A percentile compares a stretch with the other conserved stretches of the same genome.
Evolutionary conservation across 2,329 filamentous ascomycete genomes (phyloP).

Genomic region (Ploettnerulaceae sp.): DNA sequence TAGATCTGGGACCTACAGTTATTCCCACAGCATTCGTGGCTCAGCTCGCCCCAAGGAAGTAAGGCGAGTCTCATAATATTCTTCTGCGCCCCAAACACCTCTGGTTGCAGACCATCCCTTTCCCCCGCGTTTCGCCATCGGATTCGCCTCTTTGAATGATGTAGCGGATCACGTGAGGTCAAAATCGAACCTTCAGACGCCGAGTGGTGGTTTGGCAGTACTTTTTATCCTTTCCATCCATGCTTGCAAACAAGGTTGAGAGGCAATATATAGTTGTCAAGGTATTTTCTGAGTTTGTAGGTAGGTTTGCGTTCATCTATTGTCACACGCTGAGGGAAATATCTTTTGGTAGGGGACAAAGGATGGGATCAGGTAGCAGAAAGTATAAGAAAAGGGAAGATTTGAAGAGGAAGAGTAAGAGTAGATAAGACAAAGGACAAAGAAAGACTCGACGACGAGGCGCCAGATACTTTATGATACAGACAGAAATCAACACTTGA

Average conservation of each 20-base stretch:
- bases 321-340: no score
- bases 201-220: neutral
- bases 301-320: no score
- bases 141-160: neutral
- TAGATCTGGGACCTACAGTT: no score
- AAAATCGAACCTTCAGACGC: slow-evolving; percentile 6
- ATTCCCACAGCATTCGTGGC: no score
- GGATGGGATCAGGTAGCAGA: no score
- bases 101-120: slow-evolving; percentile 1
- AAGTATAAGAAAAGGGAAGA: neutral
- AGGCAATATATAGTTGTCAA: neutral
- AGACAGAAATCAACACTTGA: neutral
- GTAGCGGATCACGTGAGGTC: neutral
- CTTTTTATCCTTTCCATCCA: neutral
- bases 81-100: slow-evolving; percentile 8
- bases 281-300: neutral
- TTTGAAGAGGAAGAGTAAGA: no score
- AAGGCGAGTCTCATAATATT: no score
- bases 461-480: no score
- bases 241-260: neutral
- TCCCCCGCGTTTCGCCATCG: neutral
- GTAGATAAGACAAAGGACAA: no score
- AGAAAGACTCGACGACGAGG: no score
- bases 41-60: no score
- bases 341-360: no score